Percentiles rank a stretch among this genome's conserved stretches.
Evolutionary conservation across 441 rosid species (phyloP).

Genomic region (Jatropha multifida): DNA sequence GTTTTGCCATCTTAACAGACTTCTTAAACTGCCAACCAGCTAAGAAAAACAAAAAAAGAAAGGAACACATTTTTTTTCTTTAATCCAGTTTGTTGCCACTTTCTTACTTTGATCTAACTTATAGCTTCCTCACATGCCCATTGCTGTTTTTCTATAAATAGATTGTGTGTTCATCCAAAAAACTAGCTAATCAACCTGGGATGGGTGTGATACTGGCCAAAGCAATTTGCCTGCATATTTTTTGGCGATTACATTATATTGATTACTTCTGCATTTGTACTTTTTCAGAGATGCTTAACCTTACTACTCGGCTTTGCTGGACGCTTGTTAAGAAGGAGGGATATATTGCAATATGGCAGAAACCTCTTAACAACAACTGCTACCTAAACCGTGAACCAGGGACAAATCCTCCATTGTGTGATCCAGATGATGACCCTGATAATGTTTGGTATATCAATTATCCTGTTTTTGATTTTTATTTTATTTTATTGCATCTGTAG

Average conservation of each 20-base stretch:
- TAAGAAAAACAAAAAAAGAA: background rate
- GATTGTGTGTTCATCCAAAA: background rate
- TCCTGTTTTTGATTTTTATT: background rate
- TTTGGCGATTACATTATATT: constrained; percentile 15
- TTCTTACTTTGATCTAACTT: background rate
- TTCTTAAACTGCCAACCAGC: background rate
- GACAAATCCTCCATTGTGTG: constrained; percentile 73
- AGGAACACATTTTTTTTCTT: background rate
- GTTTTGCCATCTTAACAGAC: background rate
- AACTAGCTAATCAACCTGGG: background rate
- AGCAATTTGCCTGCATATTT: background rate
- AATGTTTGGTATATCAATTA: constrained; percentile 64
- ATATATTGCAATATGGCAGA: constrained; percentile 93
- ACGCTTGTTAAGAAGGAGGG: constrained; percentile 93
- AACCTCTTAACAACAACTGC: constrained; percentile 80
- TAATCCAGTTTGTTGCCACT: background rate
- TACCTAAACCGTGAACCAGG: constrained; percentile 74
- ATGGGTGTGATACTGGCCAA: background rate
- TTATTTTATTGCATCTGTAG: background rate
- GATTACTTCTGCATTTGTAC: constrained; percentile 24
- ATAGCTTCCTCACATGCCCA: background rate
- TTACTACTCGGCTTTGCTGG: constrained; percentile 94
- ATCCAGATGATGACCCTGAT: constrained; percentile 82
- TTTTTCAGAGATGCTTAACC: constrained; percentile 83
- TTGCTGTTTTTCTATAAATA: background rate